Percentiles rank a stretch among this genome's conserved stretches.
phyloP scores from a whole-genome alignment of 495 filamentous ascomycete species.

The Oleoguttula mirabilis region DNA sequence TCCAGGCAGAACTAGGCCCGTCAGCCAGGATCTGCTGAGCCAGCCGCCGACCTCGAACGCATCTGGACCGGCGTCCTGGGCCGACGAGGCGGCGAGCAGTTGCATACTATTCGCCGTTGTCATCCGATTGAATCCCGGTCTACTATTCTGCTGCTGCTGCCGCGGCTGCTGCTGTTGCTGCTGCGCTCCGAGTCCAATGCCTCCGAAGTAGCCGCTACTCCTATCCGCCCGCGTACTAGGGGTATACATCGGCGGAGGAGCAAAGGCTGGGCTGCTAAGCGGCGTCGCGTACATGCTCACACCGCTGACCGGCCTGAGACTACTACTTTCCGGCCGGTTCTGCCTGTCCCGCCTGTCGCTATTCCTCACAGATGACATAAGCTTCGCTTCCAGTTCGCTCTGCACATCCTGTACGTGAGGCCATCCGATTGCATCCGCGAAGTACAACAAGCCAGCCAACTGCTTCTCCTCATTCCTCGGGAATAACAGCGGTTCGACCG shows the following conservation, averaged over 20 bases:
- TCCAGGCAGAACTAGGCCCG: conserved; percentile 67
- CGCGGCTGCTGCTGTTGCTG: too few relatives aligned
- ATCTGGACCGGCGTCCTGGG: background rate
- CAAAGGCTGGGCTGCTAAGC: conserved; percentile 16
- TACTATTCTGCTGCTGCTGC: too few relatives aligned
- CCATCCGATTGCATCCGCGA: conserved; percentile 42
- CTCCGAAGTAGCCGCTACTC: too few relatives aligned
- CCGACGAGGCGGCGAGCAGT: conserved; percentile 3
- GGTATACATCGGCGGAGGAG: conserved; percentile 7
- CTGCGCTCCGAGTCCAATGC: too few relatives aligned
- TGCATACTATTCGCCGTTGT: conserved; percentile 15
- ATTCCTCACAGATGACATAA: conserved; percentile 28
- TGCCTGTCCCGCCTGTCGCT: too few relatives aligned
- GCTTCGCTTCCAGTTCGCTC: conserved; percentile 40
- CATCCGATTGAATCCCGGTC: conserved; percentile 13
- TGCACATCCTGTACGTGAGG: conserved; percentile 33
- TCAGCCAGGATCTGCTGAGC: conserved; percentile 68
- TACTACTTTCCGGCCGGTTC: background rate
- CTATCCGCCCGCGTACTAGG: too few relatives aligned
- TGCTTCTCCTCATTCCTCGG: conserved; percentile 31
- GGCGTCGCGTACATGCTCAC: conserved; percentile 29
- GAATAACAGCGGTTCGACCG: conserved; percentile 1
- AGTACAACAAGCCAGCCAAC: conserved; percentile 38
- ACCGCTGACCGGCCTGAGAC: conserved; percentile 8
- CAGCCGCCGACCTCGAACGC: conserved; percentile 49